Evolutionary conservation across 768 basidiomycete species (phyloP).

Genomic region (Naganishia antarctica): DNA sequence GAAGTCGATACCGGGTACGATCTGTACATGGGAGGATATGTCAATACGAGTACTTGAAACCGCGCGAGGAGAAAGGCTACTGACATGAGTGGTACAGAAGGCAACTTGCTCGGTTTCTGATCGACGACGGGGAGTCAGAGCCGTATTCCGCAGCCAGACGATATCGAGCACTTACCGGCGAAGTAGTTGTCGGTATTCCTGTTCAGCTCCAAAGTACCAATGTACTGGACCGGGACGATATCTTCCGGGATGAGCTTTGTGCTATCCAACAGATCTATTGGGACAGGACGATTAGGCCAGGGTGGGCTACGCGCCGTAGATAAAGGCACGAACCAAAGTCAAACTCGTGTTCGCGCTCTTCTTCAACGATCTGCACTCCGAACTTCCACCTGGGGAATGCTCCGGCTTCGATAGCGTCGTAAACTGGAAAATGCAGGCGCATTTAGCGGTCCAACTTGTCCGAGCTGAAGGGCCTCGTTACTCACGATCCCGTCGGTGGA

Average conservation of each 20-base stretch:
- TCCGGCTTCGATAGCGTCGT: constrained; percentile 72
- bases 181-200: constrained; percentile 58
- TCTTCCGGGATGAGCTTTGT: constrained; percentile 85
- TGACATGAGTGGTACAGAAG: constrained; percentile 62
- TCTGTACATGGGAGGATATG: constrained; percentile 12
- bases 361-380: constrained; percentile 66
- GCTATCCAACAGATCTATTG: constrained; percentile 68
- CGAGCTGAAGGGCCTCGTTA: not conserved
- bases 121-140: not conserved
- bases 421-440: constrained; percentile 45
- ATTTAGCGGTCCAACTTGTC: not conserved
- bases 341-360: constrained; percentile 70
- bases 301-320: too few species aligned
- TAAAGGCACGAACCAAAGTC: constrained; percentile 57
- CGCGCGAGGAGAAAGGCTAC: not conserved
- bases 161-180: constrained; percentile 53
- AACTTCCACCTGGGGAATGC: constrained; percentile 72
- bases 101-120: constrained; percentile 54
- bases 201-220: constrained; percentile 65
- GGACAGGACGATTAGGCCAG: too few species aligned
- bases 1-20: constrained; percentile 56
- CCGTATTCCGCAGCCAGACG: not conserved
- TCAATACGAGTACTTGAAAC: too few species aligned
- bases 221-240: constrained; percentile 66
- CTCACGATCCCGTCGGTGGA: constrained; percentile 68